Evolutionary conservation across 495 filamentous ascomycete genomes (phyloP).

Genomic region (Amniculicola lignicola): DNA sequence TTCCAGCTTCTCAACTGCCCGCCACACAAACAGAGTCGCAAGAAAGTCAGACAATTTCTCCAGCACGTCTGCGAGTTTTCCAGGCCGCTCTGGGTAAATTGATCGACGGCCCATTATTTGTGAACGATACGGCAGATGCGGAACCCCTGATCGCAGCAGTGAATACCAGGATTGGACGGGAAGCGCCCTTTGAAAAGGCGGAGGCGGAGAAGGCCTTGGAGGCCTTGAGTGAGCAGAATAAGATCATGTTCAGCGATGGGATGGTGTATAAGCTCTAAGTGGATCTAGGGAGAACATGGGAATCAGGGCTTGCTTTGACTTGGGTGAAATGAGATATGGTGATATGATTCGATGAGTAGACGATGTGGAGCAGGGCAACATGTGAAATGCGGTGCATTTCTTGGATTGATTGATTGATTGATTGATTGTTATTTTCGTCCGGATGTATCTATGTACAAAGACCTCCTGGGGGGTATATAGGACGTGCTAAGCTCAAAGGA

Average conservation of each 20-base stretch:
- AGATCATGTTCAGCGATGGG: conserved; percentile 81
- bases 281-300: neutral
- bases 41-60: conserved; percentile 51
- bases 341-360: too few species aligned
- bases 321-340: too few species aligned
- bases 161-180: conserved; percentile 58
- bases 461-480: too few species aligned
- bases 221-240: conserved; percentile 76
- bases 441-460: too few species aligned
- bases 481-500: too few species aligned
- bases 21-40: conserved; percentile 54
- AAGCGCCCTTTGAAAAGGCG: conserved; percentile 59
- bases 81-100: conserved; percentile 73
- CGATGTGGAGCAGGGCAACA: too few species aligned
- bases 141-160: conserved; percentile 73
- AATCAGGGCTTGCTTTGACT: too few species aligned
- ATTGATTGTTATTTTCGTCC: too few species aligned
- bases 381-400: too few species aligned
- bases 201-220: conserved; percentile 77
- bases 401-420: too few species aligned
- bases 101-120: conserved; percentile 74
- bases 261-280: conserved; percentile 51
- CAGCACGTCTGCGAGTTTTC: conserved; percentile 69
- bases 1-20: conserved; percentile 63
- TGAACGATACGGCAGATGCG: conserved; percentile 72